A percentile compares a stretch with the other conserved stretches of the same genome.
Evolutionary conservation across 2,329 filamentous ascomycete species (phyloP).

Genomic region (Emmonsiellopsis sp.): DNA sequence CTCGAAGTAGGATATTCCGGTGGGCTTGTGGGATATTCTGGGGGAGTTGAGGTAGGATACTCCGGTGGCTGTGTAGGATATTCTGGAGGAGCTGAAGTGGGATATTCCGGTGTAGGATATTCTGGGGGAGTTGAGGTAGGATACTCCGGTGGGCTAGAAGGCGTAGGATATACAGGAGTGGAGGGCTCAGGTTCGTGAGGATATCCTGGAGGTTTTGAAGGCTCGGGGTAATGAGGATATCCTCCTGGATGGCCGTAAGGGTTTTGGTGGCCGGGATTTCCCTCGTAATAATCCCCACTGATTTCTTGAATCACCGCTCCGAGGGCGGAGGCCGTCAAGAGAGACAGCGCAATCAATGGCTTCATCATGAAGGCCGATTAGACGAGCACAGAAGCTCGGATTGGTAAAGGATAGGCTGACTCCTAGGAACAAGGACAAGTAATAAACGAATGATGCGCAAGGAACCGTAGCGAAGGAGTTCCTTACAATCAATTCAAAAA

Average conservation of each 20-base stretch:
- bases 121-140: too few relatives aligned
- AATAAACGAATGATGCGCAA: conserved; percentile 20
- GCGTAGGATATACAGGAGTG: too few relatives aligned
- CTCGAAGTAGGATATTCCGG: too few relatives aligned
- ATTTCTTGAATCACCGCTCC: conserved; percentile 12
- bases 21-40: too few relatives aligned
- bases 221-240: too few relatives aligned
- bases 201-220: too few relatives aligned
- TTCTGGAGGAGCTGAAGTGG: too few relatives aligned
- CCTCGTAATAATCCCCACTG: conserved; percentile 3
- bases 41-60: too few relatives aligned
- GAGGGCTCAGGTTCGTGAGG: too few relatives aligned
- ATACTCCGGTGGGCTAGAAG: too few relatives aligned
- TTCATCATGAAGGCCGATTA: conserved; percentile 14
- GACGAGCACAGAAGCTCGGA: background rate
- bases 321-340: conserved; percentile 15
- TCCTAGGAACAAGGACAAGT: conserved; percentile 4
- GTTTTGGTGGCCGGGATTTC: background rate
- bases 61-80: too few relatives aligned
- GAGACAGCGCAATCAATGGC: conserved; percentile 15
- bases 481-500: conserved; percentile 11
- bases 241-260: background rate
- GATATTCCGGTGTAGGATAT: too few relatives aligned
- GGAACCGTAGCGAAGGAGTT: conserved; percentile 42
- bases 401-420: background rate